Conservation (phyloP, 768 basidiomycete species). For the Clitopilus hobsonii region DNA sequence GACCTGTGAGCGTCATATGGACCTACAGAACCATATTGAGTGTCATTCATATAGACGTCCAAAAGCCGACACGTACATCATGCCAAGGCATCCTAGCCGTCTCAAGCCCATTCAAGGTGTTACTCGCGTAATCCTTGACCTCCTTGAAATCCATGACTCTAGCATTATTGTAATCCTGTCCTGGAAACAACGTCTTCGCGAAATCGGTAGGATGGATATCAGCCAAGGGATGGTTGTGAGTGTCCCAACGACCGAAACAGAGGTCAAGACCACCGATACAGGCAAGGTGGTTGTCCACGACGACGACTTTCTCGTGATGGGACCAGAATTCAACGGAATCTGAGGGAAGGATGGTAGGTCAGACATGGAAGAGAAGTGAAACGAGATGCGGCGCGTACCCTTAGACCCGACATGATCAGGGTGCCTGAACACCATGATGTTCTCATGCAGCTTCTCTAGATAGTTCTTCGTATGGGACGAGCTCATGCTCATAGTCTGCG, state of each 20-base stretch:
- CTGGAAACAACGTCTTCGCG: conserved; percentile 79
- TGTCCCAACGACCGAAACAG: conserved; percentile 98
- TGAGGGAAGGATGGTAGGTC: conserved; percentile 17
- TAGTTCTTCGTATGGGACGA: conserved; percentile 74
- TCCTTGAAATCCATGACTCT: conserved; percentile 81
- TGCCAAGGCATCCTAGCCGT: conserved; percentile 92
- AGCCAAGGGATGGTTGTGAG: conserved; percentile 82
- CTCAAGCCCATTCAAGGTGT: conserved; percentile 62
- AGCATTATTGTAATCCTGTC: conserved; percentile 92
- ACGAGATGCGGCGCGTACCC: conserved; percentile 33
- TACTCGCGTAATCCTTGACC: conserved; percentile 74
- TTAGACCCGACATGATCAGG: conserved; percentile 87
- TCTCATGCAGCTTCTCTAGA: conserved; percentile 80
- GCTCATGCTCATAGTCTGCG: conserved; percentile 86
- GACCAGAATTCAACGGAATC: conserved; percentile 86
- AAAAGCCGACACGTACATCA: conserved; percentile 67
- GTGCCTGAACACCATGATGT: conserved; percentile 86
- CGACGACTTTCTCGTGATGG: conserved; percentile 90
- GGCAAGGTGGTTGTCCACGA: conserved; percentile 82
- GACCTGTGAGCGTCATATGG: conserved; percentile 80
- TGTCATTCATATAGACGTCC: neutral
- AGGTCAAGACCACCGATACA: conserved; percentile 93
- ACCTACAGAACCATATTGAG: conserved; percentile 34
- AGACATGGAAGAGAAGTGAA: neutral
- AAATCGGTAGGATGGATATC: conserved; percentile 92